These are phyloP conservation scores for Penicillium alfredii DNA, from an alignment of 495 filamentous ascomycete species.

Conservation along the genomic window DNA sequence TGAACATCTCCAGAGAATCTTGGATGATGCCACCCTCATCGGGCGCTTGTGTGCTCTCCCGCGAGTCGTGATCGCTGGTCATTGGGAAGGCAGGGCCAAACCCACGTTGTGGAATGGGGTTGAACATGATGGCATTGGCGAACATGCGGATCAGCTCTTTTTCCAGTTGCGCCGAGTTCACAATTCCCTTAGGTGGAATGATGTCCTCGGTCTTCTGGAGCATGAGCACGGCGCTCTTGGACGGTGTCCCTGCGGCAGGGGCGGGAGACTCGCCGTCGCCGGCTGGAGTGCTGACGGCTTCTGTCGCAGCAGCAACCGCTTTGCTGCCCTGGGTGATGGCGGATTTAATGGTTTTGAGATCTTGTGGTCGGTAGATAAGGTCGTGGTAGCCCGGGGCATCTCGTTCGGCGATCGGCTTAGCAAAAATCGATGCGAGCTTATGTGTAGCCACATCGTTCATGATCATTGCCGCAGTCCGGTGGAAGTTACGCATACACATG, in stretches of 20 bases:
- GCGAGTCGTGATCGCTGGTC: constrained; percentile 32
- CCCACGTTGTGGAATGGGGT: constrained; percentile 64
- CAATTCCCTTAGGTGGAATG: constrained; percentile 80
- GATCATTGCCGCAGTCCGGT: constrained; percentile 67
- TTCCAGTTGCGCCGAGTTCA: constrained; percentile 91
- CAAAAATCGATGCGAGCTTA: constrained; percentile 84
- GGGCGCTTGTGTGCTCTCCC: constrained; percentile 36
- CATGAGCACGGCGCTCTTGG: constrained; percentile 38
- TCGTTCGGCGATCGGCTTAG: constrained; percentile 71
- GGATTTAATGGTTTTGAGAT: constrained; percentile 78
- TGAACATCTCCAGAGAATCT: constrained; percentile 76
- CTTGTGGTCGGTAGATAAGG: constrained; percentile 79
- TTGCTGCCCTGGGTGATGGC: constrained; percentile 73
- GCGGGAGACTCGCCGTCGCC: constrained; percentile 42
- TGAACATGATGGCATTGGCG: constrained; percentile 97
- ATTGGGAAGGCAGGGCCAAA: constrained; percentile 57
- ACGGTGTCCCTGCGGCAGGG: constrained; percentile 27
- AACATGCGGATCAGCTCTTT: constrained; percentile 97
- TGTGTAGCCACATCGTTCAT: constrained; percentile 82
- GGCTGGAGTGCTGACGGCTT: constrained; percentile 41
- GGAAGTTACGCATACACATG: constrained; percentile 69
- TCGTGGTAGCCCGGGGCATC: constrained; percentile 85
- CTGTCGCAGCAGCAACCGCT: constrained; percentile 59
- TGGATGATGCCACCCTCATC: constrained; percentile 79
- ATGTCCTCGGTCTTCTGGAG: constrained; percentile 67